Conservation (phyloP, 2,329 filamentous ascomycete species). For the Nemania sp. region DNA sequence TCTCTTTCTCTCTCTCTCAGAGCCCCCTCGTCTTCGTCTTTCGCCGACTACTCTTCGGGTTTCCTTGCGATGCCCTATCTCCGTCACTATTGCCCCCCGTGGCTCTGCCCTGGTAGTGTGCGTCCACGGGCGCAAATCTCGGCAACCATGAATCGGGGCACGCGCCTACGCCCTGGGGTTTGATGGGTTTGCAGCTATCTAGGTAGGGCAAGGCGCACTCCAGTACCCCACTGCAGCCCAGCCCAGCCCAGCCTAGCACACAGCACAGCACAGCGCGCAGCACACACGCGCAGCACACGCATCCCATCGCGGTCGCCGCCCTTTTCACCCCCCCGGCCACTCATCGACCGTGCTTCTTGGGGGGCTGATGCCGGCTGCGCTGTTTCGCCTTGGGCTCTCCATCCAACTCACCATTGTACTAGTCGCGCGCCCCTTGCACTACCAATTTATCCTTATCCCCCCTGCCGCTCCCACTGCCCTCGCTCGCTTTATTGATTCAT, state of each 20-base stretch:
- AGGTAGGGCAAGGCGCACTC: slow-evolving; percentile 39
- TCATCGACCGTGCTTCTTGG: slow-evolving; percentile 25
- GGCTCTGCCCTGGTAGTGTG: slow-evolving; percentile 5
- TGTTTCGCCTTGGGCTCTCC: slow-evolving; percentile 47
- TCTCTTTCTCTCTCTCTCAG: slow-evolving; percentile 10
- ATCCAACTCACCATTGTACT: slow-evolving; percentile 32
- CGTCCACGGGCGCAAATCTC: slow-evolving; percentile 19
- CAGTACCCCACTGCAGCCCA: slow-evolving; percentile 33
- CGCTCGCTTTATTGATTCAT: slow-evolving; percentile 8
- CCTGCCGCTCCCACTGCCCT: slow-evolving; percentile 22
- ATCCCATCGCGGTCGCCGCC: slow-evolving; percentile 37
- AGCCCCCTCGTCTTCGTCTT: background rate
- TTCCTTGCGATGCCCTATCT: background rate
- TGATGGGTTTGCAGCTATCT: slow-evolving; percentile 30
- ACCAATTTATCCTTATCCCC: slow-evolving; percentile 34
- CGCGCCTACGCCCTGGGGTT: slow-evolving; percentile 27
- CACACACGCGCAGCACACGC: slow-evolving; percentile 24
- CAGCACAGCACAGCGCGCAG: slow-evolving; percentile 25
- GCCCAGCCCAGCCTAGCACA: slow-evolving; percentile 25
- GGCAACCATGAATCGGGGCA: slow-evolving; percentile 30
- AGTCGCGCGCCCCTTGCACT: slow-evolving; percentile 29
- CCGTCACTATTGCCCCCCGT: slow-evolving; percentile 12
- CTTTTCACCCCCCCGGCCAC: slow-evolving; percentile 13
- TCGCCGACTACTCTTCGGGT: background rate
- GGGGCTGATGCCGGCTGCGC: slow-evolving; percentile 44